Evolutionary conservation across 2,329 filamentous ascomycete species (phyloP).

Genomic region (Cercospora berteroae): DNA sequence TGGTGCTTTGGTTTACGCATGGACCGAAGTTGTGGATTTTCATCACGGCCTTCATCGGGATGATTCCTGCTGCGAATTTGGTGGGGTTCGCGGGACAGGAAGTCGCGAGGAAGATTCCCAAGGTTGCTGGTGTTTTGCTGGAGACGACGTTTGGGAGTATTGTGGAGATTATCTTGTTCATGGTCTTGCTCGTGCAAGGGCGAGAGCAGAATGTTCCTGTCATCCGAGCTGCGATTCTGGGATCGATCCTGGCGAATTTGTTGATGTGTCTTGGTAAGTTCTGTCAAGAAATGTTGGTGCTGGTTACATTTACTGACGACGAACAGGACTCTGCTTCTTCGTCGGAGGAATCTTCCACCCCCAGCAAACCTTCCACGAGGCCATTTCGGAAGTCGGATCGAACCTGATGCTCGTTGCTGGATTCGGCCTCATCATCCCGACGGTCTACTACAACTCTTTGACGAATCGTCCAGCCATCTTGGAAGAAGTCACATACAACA

Average conservation of each 20-base stretch:
- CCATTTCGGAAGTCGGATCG: constrained; percentile 75
- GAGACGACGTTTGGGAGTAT: constrained; percentile 61
- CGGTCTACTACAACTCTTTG: constrained; percentile 52
- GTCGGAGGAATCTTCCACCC: constrained; percentile 67
- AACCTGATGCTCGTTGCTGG: constrained; percentile 75
- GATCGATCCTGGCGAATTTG: constrained; percentile 78
- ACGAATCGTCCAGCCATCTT: constrained; percentile 28
- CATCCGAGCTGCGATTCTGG: constrained; percentile 77
- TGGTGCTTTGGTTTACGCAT: constrained; percentile 47
- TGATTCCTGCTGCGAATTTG: constrained; percentile 52
- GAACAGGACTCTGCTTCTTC: constrained; percentile 65
- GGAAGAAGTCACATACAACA: constrained; percentile 50
- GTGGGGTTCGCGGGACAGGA: constrained; percentile 66
- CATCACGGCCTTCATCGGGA: constrained; percentile 50
- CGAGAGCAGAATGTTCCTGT: constrained; percentile 48
- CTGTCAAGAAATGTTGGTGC: neutral
- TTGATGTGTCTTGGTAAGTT: constrained; percentile 68
- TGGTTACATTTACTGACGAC: neutral
- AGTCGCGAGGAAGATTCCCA: constrained; percentile 70
- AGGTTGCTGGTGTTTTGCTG: constrained; percentile 63
- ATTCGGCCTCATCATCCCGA: constrained; percentile 49
- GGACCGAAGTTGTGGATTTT: constrained; percentile 46
- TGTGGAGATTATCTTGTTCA: constrained; percentile 80
- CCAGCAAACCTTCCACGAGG: constrained; percentile 70
- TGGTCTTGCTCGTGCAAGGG: constrained; percentile 60